Evolutionary conservation across 495 filamentous ascomycete species (phyloP).

Genomic region (Neurospora africana): DNA sequence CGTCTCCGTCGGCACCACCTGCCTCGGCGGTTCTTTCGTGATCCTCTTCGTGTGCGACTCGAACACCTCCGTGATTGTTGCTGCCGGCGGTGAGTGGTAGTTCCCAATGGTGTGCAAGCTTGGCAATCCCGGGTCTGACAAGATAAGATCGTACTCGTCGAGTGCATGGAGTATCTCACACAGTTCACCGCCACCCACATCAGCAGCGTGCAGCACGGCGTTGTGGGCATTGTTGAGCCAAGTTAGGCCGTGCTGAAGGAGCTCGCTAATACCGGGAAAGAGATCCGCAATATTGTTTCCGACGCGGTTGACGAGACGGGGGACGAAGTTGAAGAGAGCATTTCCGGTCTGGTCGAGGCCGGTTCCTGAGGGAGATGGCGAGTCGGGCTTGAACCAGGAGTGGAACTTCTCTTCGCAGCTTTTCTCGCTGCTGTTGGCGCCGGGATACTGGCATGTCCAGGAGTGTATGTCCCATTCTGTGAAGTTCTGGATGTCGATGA

Average conservation of each 20-base stretch:
- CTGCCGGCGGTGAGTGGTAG: slow-evolving; percentile 6
- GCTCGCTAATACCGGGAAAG: slow-evolving; percentile 5
- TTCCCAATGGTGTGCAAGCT: slow-evolving; percentile 7
- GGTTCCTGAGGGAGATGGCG: not conserved
- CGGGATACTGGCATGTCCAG: slow-evolving; percentile 14
- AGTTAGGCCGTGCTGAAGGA: slow-evolving; percentile 1
- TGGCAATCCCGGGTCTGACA: slow-evolving; percentile 7
- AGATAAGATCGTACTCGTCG: slow-evolving; percentile 9
- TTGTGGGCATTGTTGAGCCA: slow-evolving; percentile 9
- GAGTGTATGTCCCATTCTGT: slow-evolving; percentile 4
- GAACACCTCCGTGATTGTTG: slow-evolving; percentile 8
- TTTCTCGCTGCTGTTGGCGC: slow-evolving; percentile 9
- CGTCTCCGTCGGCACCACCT: slow-evolving; percentile 3
- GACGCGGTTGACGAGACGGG: slow-evolving; percentile 5
- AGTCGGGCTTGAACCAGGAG: slow-evolving; percentile 8
- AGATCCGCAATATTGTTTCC: slow-evolving; percentile 2
- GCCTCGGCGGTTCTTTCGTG: slow-evolving; percentile 8
- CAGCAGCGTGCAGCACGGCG: slow-evolving; percentile 6
- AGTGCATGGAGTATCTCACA: slow-evolving; percentile 7
- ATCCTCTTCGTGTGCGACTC: slow-evolving; percentile 6
- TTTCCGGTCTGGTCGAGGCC: not conserved
- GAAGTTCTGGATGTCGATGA: not conserved
- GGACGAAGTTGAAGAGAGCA: slow-evolving; percentile 6
- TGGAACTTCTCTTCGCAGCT: slow-evolving; percentile 7
- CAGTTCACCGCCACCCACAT: slow-evolving; percentile 4